phyloP scores from a whole-genome alignment of 306 rosid genomes.

The Malus domestica region ASM211411v1 NC_041793.1:20121501-20122000 shows the following conservation, averaged over 20 bases:
- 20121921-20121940: slow-evolving; percentile 62
- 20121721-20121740: slow-evolving; percentile 36
- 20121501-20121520: slow-evolving; percentile 34
- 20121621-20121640: slow-evolving; percentile 43
- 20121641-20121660: slow-evolving; percentile 47
- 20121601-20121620: slow-evolving; percentile 44
- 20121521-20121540: slow-evolving; percentile 42
- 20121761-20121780: slow-evolving; percentile 36
- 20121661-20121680: slow-evolving; percentile 53
- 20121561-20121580: slow-evolving; percentile 37
- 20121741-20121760: slow-evolving; percentile 38
- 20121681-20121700: slow-evolving; percentile 45
- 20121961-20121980: slow-evolving; percentile 29
- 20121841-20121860: slow-evolving; percentile 56
- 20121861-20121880: slow-evolving; percentile 42
- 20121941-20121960: slow-evolving; percentile 38
- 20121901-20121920: slow-evolving; percentile 29
- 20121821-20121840: slow-evolving; percentile 41
- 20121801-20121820: slow-evolving; percentile 45
- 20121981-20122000: slow-evolving; percentile 35
- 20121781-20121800: slow-evolving; percentile 42
- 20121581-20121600: slow-evolving; percentile 40
- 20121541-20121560: slow-evolving; percentile 55
- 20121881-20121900: slow-evolving; percentile 47
- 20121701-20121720: slow-evolving; percentile 32